Percentiles rank a stretch among this genome's conserved stretches.
phyloP scores from a whole-genome alignment of 257 asterid species.

The Solanum appendiculatum region DNA sequence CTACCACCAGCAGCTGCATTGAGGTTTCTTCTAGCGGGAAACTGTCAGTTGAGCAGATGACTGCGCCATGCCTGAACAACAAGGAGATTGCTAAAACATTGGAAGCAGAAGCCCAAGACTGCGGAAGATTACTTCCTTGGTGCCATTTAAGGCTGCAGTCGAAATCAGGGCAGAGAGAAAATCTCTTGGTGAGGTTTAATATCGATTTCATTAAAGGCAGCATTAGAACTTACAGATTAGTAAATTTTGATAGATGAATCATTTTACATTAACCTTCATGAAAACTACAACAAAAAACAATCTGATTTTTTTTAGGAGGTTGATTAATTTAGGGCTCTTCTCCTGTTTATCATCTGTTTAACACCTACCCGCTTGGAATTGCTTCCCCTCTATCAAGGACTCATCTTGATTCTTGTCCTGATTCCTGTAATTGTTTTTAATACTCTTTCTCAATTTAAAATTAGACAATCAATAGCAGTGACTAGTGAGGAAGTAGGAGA shows the following conservation, averaged over 20 bases:
- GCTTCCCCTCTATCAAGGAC: not conserved
- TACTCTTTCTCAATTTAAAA: not conserved
- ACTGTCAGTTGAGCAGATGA: not conserved
- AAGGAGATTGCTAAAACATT: conserved; percentile 31
- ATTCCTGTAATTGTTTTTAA: not conserved
- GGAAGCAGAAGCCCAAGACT: conserved; percentile 36
- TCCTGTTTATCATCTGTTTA: not conserved
- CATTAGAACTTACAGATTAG: not conserved
- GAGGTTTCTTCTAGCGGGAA: not conserved
- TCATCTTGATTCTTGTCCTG: not conserved
- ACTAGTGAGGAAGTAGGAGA: not conserved
- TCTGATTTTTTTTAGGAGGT: not conserved
- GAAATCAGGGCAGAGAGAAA: conserved; percentile 14
- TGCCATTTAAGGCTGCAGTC: conserved; percentile 42
- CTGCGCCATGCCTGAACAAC: conserved; percentile 26
- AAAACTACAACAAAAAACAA: not conserved
- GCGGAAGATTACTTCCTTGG: conserved; percentile 46
- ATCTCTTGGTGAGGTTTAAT: not conserved
- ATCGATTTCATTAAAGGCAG: not conserved
- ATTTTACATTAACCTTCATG: not conserved
- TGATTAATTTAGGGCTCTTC: not conserved
- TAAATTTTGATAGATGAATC: not conserved
- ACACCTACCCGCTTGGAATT: not conserved
- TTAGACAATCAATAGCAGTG: not conserved
- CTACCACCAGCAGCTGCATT: conserved; percentile 2